Evolutionary conservation across 2,329 filamentous ascomycete genomes (phyloP).

Genomic region (Phyllosticta capitalensis): DNA sequence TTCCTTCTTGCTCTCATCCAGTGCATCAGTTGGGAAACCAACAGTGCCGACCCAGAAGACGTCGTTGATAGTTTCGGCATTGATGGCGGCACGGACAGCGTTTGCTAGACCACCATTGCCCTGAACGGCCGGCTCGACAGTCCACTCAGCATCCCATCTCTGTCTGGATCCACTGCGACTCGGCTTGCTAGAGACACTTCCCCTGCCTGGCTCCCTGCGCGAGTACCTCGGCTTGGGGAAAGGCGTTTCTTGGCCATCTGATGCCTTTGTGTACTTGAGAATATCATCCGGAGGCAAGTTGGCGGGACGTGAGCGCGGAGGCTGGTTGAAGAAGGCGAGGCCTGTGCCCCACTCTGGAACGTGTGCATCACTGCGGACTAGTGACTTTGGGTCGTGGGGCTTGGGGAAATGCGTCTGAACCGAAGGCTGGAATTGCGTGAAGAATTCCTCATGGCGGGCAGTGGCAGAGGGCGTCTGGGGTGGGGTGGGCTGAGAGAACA

Average conservation of each 20-base stretch:
- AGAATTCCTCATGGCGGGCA: constrained; percentile 35
- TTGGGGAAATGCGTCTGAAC: constrained; percentile 46
- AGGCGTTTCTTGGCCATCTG: constrained; percentile 23
- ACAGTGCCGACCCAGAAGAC: constrained; percentile 87
- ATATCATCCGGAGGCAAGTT: constrained; percentile 68
- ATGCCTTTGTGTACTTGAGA: constrained; percentile 53
- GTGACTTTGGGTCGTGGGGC: constrained; percentile 38
- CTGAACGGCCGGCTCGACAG: constrained; percentile 73
- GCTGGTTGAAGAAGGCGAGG: constrained; percentile 52
- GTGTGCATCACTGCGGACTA: constrained; percentile 64
- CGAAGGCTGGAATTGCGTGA: constrained; percentile 33
- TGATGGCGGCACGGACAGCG: constrained; percentile 67
- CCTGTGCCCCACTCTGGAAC: constrained; percentile 65
- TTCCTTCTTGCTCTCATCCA: constrained; percentile 65
- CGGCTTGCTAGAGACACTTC: constrained; percentile 5
- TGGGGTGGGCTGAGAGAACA: constrained; percentile 30
- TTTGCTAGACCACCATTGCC: constrained; percentile 90
- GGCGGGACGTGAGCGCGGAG: constrained; percentile 66
- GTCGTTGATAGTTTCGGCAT: constrained; percentile 60
- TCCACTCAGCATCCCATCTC: constrained; percentile 74
- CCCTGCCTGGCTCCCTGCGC: constrained; percentile 15
- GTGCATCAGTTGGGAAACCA: constrained; percentile 85
- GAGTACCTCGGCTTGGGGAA: constrained; percentile 16
- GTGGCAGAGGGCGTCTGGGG: constrained; percentile 32
- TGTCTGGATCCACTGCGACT: constrained; percentile 28